Evolutionary conservation across 176 grass and related monocot species (phyloP), one percentile per base, ranked within the genome.

Genomic region (Musa schizocarpa): DNA sequence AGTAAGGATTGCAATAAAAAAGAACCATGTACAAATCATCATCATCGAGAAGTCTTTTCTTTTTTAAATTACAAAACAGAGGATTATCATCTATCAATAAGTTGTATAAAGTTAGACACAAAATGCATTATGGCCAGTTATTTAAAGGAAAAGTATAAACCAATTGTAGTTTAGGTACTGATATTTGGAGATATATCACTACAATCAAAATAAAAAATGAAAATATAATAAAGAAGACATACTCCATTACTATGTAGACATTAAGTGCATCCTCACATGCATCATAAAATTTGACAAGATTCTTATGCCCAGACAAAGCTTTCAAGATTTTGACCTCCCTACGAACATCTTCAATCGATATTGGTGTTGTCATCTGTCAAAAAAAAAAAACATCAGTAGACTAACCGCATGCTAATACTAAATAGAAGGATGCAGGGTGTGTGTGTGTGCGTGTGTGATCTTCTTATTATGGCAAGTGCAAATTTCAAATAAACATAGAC

Each of bases 291-390:
- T 58, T 58, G 8, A 74, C 53, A 74, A 74, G 73, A 74, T 74
- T 29, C 59, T 57, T 74, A 27, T 74, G 73, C 25, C 73, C 73
- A 34, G 73, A 74, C 25, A 74, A 74, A 74, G 73, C 53, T 74
- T 74, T 74, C 73, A 74, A 24, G 54, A 74, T 74, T 59, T 74
- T 74, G 17, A 74, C 54, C 73, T 74, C 73, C 73, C 73, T 74
- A 74, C 73, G 54, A 11, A 74, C 73, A 74, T 74, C 73, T 74
- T 61, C 73, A 48, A 74, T 59, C n/a, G 73, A 57, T 74, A 74
- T 74, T 34, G 73, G 25, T 21, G 54, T 74, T 74, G 73, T 59
- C 73, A 74, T 74, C 73, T 74, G 73, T 11, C 24, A 74, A 13
- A 74, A 13, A 59, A 48, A 17, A 20, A 73, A 55, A 73, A 13